These are phyloP conservation scores for Phylloporus sp. DNA, from an alignment of 768 basidiomycete species.

Conservation along the genomic window DNA sequence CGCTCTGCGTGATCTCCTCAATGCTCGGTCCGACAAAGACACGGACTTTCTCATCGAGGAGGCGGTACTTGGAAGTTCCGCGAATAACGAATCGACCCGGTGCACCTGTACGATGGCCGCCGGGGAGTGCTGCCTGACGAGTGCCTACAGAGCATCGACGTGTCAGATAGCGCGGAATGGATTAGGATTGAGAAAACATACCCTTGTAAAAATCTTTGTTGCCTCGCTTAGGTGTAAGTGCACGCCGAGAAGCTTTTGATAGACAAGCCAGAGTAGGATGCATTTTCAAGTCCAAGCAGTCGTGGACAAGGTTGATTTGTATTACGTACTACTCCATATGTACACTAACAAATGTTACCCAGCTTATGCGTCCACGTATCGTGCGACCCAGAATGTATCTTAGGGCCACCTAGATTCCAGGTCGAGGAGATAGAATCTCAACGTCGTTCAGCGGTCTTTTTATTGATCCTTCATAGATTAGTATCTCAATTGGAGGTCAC, in stretches of 20 bases:
- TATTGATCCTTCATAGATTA: no score
- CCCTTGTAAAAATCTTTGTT: constrained; percentile 99
- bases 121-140: constrained; percentile 77
- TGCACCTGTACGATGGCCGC: constrained; percentile 82
- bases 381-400: no score
- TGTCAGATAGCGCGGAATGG: not conserved
- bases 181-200: constrained; percentile 24
- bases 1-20: constrained; percentile 53
- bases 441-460: no score
- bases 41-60: constrained; percentile 80
- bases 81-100: constrained; percentile 79
- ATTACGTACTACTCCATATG: no score
- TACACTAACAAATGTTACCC: no score
- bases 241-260: constrained; percentile 80
- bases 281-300: constrained; percentile 40
- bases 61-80: constrained; percentile 75
- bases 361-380: no score
- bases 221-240: constrained; percentile 80
- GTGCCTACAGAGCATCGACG: constrained; percentile 49
- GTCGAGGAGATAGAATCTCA: no score
- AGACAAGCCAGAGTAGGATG: constrained; percentile 62
- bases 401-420: no score
- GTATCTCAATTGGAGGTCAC: no score
- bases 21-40: constrained; percentile 80
- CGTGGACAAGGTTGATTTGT: not conserved